Evolutionary conservation across 305 asterid genomes (phyloP).

Genomic region (Vinca major): DNA sequence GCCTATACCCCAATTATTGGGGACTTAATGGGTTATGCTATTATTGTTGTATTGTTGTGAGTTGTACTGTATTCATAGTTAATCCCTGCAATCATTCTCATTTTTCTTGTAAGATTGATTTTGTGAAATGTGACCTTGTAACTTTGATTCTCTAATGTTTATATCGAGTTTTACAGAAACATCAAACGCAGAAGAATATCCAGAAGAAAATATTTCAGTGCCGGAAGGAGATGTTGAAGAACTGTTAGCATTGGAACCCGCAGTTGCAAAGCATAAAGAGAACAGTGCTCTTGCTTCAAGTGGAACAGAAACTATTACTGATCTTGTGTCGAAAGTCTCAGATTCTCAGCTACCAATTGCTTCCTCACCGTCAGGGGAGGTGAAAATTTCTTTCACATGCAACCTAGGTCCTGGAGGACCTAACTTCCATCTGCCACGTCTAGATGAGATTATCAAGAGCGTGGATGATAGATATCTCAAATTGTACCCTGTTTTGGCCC

Average conservation of each 20-base stretch:
- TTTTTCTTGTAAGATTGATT: too few species aligned
- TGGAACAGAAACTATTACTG: constrained; percentile 22
- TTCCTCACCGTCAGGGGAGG: constrained; percentile 55
- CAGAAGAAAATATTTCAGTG: constrained; percentile 22
- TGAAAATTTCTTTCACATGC: constrained; percentile 38
- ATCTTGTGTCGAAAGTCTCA: constrained; percentile 19
- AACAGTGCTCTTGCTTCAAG: constrained; percentile 18
- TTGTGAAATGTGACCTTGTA: too few species aligned
- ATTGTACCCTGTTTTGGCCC: constrained; percentile 27
- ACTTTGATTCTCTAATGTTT: not conserved
- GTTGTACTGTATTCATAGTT: too few species aligned
- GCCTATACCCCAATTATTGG: too few species aligned
- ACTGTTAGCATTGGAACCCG: constrained; percentile 20
- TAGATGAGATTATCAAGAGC: constrained; percentile 35
- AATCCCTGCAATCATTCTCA: too few species aligned
- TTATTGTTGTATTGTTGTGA: too few species aligned
- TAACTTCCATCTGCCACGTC: constrained; percentile 32
- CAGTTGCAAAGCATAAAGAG: constrained; percentile 14
- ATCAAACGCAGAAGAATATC: constrained; percentile 27
- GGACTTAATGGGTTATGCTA: too few species aligned
- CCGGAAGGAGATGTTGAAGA: constrained; percentile 27
- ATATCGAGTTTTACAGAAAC: constrained; percentile 34
- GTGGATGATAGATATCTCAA: constrained; percentile 39
- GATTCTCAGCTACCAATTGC: constrained; percentile 47
- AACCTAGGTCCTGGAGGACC: constrained; percentile 27